phyloP scores from a whole-genome alignment of 1,284 basidiomycete species.

The Albatrellus sp. region DNA sequence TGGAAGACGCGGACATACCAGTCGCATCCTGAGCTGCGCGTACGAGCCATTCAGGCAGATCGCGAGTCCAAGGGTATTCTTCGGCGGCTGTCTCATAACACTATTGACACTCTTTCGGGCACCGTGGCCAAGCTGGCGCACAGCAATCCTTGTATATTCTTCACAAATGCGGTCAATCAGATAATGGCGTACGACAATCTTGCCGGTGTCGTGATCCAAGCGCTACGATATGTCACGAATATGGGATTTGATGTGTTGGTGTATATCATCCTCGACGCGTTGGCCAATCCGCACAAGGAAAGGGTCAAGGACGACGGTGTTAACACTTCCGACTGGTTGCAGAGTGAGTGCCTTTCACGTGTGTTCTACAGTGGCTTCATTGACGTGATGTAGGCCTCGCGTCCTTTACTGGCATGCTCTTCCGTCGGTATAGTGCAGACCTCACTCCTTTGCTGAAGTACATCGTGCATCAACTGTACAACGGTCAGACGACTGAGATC shows the following conservation, averaged over 20 bases:
- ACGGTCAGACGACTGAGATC: constrained; percentile 79
- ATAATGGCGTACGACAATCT: constrained; percentile 97
- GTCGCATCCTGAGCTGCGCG: constrained; percentile 63
- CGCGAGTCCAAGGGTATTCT: constrained; percentile 73
- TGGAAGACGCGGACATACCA: constrained; percentile 73
- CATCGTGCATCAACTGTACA: constrained; percentile 82
- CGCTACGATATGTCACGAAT: constrained; percentile 79
- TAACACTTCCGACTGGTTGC: constrained; percentile 86
- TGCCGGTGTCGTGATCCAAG: constrained; percentile 82
- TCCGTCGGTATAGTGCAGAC: constrained; percentile 78
- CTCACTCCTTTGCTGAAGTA: constrained; percentile 81
- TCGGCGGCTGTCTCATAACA: constrained; percentile 72
- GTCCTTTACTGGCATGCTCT: constrained; percentile 87
- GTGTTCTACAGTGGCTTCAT: constrained; percentile 1
- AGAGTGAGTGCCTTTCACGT: constrained; percentile 48
- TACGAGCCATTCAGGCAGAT: constrained; percentile 61
- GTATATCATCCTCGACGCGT: constrained; percentile 79
- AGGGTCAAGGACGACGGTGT: constrained; percentile 90
- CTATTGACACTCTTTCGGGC: constrained; percentile 72
- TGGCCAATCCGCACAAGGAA: constrained; percentile 77
- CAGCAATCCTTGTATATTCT: constrained; percentile 88
- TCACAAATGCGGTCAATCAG: constrained; percentile 83
- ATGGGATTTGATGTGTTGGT: constrained; percentile 93
- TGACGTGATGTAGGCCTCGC: constrained; percentile 52
- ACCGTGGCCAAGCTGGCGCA: constrained; percentile 91